Evolutionary conservation across 2,329 filamentous ascomycete genomes (phyloP).

Genomic region (Apiospora koreana): DNA sequence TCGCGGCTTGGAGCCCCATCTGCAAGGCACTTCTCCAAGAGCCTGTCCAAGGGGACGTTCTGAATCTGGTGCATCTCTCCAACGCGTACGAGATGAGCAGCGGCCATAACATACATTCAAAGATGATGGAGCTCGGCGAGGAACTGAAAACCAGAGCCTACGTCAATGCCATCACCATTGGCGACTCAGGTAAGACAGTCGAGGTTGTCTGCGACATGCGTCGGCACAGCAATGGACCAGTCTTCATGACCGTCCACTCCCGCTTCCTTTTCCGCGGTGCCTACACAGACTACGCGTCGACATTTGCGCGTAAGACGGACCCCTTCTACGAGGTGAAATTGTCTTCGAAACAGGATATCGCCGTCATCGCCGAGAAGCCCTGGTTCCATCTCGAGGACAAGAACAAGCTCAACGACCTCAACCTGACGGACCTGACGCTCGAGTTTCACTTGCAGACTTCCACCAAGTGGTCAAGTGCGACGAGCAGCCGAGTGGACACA

Average conservation of each 20-base stretch:
- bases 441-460: slow-evolving; percentile 92
- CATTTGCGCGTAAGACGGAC: slow-evolving; percentile 94
- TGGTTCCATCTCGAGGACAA: slow-evolving; percentile 89
- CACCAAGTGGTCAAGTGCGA: slow-evolving; percentile 82
- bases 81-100: slow-evolving; percentile 92
- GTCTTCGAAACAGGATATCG: slow-evolving; percentile 81
- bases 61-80: slow-evolving; percentile 92
- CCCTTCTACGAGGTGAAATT: slow-evolving; percentile 88
- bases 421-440: slow-evolving; percentile 63
- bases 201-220: slow-evolving; percentile 90
- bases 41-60: slow-evolving; percentile 87
- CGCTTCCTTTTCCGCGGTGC: slow-evolving; percentile 93
- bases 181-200: slow-evolving; percentile 97
- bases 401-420: slow-evolving; percentile 67
- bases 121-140: slow-evolving; percentile 70
- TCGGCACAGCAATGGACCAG: slow-evolving; percentile 62
- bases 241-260: slow-evolving; percentile 91
- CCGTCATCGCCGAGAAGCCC: slow-evolving; percentile 89
- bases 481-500: slow-evolving; percentile 88
- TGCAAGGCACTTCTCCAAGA: slow-evolving; percentile 98
- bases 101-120: slow-evolving; percentile 84
- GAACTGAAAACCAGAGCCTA: slow-evolving; percentile 86
- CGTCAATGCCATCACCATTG: slow-evolving; percentile 94
- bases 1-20: slow-evolving; percentile 95
- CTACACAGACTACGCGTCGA: slow-evolving; percentile 92